Base-by-base conservation (phyloP, 2,329 filamentous ascomycete genomes). In the Epichloe coenophiala region DNA sequence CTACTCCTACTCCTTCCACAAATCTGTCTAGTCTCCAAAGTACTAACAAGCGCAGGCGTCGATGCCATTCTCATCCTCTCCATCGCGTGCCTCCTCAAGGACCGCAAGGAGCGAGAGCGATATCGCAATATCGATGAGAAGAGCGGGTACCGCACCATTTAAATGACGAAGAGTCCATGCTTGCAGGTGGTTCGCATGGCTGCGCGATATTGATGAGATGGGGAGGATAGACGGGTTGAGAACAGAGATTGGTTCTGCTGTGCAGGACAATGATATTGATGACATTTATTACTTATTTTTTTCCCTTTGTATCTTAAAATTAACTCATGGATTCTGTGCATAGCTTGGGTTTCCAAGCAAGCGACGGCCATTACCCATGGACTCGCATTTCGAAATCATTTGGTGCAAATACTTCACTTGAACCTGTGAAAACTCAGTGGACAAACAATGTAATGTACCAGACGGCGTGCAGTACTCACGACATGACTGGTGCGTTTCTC, bases 91-190 rank as follows among this genome's bases (percentile, higher is more conserved):
- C 73, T 93, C 43, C 73, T 88, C 59, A 90, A 89, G 74, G 83
- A 88, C 60, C 81, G 86, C 62, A 86, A 84, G 68, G 87, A 93
- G 71, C 79, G 80, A 60, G 81, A 86, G 66, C 76, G 87, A 53
- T 93, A 88, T 70, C 78, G 81, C 53, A 76, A 86, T 61, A 90
- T 93, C 60, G 86, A 91, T 62, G 81, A 88, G 74, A 93, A 93
- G 78, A 78, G 68, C 55, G 79, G 81, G 48, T 68, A 70, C 56
- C 66, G 65, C 54, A 66, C 73, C 48, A 67, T 71, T 35, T 77
- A 77, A 63, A 36, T 12, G 21, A 44, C 7, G 1, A 12, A 19
- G 40, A 11, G 5, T 40, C 11, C 9, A 21, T 6, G 27, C 27
- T 31, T 42, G 8, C 11, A 19, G 3, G 19, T 42, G 40, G 3